Evolutionary conservation across 805 yeast species (phyloP), one percentile per base, ranked within the genome.

Genomic region (Priceomyces carsonii): DNA sequence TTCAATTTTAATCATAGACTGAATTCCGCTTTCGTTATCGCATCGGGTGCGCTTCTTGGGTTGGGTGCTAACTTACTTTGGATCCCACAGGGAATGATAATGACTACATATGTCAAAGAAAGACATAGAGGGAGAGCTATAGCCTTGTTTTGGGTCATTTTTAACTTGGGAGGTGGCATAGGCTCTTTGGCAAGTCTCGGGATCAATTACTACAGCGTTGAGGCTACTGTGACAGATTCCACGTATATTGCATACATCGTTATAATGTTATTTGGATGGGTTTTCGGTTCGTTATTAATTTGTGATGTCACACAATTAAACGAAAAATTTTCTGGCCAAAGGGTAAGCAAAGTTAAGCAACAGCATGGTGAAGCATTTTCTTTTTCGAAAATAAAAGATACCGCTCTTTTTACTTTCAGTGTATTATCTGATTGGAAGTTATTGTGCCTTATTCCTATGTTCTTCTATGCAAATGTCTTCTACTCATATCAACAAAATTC

Each of bases 111-210:
- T 40, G 68, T 77, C 1, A 51, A 66, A 8, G 79, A 74, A 49
- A 43, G 51, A 27, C 54, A 43, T 17, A 74, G 74, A 55, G 79
- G 74, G 17, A 49, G 50, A n/a, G 71, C 65, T 37, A 60, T 75
- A 28, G 66, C 70, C 57, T 50, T 65, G 12, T 73, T 73, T 51
- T 74, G 79, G 79, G 58, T 69, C 43, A 70, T 75, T 29, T 74
- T 74, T 60, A 70, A 72, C 56, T 49, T 71, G 36, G 79, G 80
- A 46, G 73, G 73, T 8, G 78, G 73, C 33, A 67, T 74, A 33
- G 80, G 79, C 27, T 55, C 73, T 7, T 43, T 74, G 32, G 72
- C 78, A 15, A 42, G 47, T 57, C 43, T 40, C 74, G 55, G 57
- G 73, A 34, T 76, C 78, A 9, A 58, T 69, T 44, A 49, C 52